phyloP scores from a whole-genome alignment of 2,329 filamentous ascomycete species.

The Ceratocystis diversiconidia region DNA sequence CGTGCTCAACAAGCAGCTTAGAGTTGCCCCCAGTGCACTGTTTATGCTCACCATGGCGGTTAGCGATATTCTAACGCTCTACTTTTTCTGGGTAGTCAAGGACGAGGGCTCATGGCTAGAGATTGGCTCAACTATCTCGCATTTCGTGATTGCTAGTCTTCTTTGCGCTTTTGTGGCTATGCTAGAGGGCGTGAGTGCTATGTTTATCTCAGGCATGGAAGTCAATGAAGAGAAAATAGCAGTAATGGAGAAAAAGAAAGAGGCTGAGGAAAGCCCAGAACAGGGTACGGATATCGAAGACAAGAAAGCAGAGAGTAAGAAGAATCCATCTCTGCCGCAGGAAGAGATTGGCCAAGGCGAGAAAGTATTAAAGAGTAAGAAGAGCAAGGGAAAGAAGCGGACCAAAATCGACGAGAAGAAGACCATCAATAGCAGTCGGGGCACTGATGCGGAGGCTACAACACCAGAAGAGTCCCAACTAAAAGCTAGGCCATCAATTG shows the following conservation, averaged over 20 bases:
- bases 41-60: conserved; percentile 93
- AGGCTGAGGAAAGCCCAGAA: background rate
- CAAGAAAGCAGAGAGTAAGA: background rate
- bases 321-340: background rate
- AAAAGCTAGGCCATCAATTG: background rate
- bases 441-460: background rate
- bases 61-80: conserved; percentile 79
- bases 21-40: conserved; percentile 72
- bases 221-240: conserved; percentile 30
- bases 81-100: conserved; percentile 95
- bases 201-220: conserved; percentile 69
- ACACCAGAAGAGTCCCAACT: background rate
- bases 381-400: background rate
- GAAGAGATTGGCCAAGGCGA: background rate
- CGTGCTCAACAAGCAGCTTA: conserved; percentile 70
- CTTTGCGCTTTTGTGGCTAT: conserved; percentile 82
- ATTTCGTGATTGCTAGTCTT: conserved; percentile 84
- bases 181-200: conserved; percentile 70
- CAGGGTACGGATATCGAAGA: background rate
- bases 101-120: conserved; percentile 96
- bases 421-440: background rate
- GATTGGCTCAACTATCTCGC: conserved; percentile 90
- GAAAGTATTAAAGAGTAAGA: background rate
- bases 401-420: conserved; percentile 2
- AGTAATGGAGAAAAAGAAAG: conserved; percentile 21